These are phyloP conservation scores for Phytopythium cucurbitacearum DNA, from an alignment of 352 stramenopile species.

Conservation along the genomic window DNA sequence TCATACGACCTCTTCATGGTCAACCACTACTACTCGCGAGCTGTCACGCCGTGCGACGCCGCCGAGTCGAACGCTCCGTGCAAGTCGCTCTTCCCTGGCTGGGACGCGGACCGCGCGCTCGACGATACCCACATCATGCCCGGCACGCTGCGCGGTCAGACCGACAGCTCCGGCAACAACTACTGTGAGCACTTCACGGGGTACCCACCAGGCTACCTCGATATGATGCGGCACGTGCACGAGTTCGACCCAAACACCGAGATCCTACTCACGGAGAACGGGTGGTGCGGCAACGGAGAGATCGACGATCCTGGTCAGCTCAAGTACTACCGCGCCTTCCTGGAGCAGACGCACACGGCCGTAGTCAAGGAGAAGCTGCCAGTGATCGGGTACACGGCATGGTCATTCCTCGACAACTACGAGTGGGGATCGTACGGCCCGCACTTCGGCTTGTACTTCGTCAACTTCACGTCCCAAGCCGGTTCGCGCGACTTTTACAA, in stretches of 20 bases:
- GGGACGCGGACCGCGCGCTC: constrained; percentile 38
- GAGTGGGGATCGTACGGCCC: constrained; percentile 81
- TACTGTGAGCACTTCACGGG: constrained; percentile 37
- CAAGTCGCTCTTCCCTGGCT: constrained; percentile 23
- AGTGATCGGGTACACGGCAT: constrained; percentile 86
- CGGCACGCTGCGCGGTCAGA: constrained; percentile 36
- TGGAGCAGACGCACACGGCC: constrained; percentile 26
- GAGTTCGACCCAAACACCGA: constrained; percentile 31
- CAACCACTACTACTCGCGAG: constrained; percentile 87
- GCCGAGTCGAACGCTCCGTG: constrained; percentile 28
- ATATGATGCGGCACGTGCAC: constrained; percentile 67
- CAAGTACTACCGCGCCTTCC: neutral
- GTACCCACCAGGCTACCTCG: constrained; percentile 48
- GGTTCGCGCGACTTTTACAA: constrained; percentile 19
- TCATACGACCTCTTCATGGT: constrained; percentile 94
- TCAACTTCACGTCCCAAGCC: constrained; percentile 26
- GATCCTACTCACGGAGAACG: constrained; percentile 67
- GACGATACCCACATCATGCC: constrained; percentile 37
- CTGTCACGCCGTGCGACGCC: constrained; percentile 43
- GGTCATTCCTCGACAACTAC: constrained; percentile 92
- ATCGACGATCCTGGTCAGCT: constrained; percentile 43
- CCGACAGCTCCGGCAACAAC: constrained; percentile 22
- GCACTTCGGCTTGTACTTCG: constrained; percentile 32
- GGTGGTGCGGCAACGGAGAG: constrained; percentile 50
- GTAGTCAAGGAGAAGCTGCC: constrained; percentile 27